Conservation (phyloP, 805 yeast genomes). For the Yarrowia alimentaria region DNA sequence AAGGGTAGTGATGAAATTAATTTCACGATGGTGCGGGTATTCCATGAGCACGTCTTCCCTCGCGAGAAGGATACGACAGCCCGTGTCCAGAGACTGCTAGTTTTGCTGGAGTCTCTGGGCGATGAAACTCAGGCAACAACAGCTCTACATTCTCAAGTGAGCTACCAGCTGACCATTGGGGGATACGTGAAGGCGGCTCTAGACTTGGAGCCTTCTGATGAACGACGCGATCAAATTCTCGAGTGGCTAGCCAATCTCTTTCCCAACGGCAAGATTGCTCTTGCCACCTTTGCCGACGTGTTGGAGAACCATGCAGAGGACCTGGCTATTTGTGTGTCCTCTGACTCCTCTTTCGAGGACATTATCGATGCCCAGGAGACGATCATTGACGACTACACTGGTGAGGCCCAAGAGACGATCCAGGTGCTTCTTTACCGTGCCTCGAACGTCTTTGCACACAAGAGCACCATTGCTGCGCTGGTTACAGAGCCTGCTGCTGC, state of each 20-base stretch:
- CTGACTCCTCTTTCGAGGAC: slow-evolving; percentile 3
- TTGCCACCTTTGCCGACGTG: slow-evolving; percentile 55
- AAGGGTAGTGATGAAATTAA: slow-evolving; percentile 70
- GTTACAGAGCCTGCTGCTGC: slow-evolving; percentile 48
- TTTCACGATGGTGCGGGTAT: slow-evolving; percentile 57
- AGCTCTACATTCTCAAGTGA: slow-evolving; percentile 66
- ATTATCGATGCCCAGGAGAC: slow-evolving; percentile 11
- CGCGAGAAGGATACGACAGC: slow-evolving; percentile 43
- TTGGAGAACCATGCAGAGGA: slow-evolving; percentile 48
- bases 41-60: slow-evolving; percentile 64
- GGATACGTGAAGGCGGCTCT: slow-evolving; percentile 45
- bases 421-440: slow-evolving; percentile 56
- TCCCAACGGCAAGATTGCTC: slow-evolving; percentile 55
- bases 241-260: slow-evolving; percentile 37
- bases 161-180: slow-evolving; percentile 55
- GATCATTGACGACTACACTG: background rate
- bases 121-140: slow-evolving; percentile 50
- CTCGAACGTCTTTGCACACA: slow-evolving; percentile 61
- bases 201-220: too few relatives aligned
- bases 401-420: background rate
- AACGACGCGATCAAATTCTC: slow-evolving; percentile 11
- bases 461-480: slow-evolving; percentile 60
- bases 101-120: slow-evolving; percentile 50
- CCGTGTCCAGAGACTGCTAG: slow-evolving; percentile 56
- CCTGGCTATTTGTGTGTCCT: background rate